Base-by-base conservation (phyloP, 345 rosid genomes). In the Microthlaspi erraticum region DNA sequence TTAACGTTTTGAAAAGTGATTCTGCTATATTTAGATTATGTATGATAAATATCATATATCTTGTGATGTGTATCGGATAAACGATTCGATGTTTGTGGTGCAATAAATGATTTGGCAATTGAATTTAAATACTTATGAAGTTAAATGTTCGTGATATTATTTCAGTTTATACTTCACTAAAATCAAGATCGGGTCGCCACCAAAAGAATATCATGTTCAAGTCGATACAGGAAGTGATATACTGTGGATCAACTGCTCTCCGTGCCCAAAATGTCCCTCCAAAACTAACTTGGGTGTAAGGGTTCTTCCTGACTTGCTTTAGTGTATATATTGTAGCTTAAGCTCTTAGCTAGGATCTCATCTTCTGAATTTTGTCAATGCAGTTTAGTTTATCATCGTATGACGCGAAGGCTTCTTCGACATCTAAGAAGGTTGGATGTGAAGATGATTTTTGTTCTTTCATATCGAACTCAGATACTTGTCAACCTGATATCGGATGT, bases 171-270 rank as follows among this genome's bases (percentile, higher is more conserved):
- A 90, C 82, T 93, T 77, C 62, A 80, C 94, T 5, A 82, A 72
- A 76, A 83, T 91, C 72, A 85, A 83, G 50, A 70, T 93, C 1
- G 98, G 97, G 45, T 72, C 74, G 10, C 98, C 98, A 31, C 54
- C 97, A 52, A 81, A 82, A 72, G 94, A 90, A 26, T 87, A 82
- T 66, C 81, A 75, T 36, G 98, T 93, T 39, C 98, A 93, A 83
- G 89, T 93, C 57, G 98, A 93, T 51, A 90, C 97, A 8, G 97
- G 98, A 64, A 93, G 97, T 77, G 98, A 93, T 79, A 79, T 86
- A 75, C 79, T 93, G 5, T 93, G 98, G 98, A 87, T 93, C 44
- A 93, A 91, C 69, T 87, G 97, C 38, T 73, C 38, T 17, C 88
- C 78, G 9, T 93, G 98, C 37, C 53, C 59, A 20, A 87, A 72